Conservation (phyloP, 345 rosid species). For the Excoecaria cochinchinensis region DNA sequence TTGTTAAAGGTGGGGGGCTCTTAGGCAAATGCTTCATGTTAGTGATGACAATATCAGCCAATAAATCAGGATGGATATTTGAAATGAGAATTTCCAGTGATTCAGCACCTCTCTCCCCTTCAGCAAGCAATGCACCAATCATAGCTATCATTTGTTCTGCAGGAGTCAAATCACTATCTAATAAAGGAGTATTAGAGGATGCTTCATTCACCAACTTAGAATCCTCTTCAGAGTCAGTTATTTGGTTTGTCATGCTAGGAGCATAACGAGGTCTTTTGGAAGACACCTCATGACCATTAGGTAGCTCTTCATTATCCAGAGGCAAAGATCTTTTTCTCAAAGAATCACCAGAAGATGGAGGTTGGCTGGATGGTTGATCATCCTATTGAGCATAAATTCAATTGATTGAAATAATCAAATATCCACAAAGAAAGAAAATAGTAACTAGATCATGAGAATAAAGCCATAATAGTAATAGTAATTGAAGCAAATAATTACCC, state of each 20-base stretch:
- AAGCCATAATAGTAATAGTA: not conserved
- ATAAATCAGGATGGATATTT: slow-evolving; percentile 90
- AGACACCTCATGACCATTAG: slow-evolving; percentile 54
- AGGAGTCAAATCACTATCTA: slow-evolving; percentile 71
- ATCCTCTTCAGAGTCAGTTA: slow-evolving; percentile 51
- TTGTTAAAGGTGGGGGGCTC: slow-evolving; percentile 56
- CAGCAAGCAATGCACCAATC: slow-evolving; percentile 99
- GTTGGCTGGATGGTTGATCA: slow-evolving; percentile 63
- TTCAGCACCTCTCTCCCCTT: slow-evolving; percentile 98
- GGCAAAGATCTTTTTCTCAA: slow-evolving; percentile 67
- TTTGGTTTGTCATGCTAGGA: slow-evolving; percentile 41
- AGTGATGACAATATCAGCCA: slow-evolving; percentile 93
- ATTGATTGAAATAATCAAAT: slow-evolving; percentile 1
- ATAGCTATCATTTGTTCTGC: slow-evolving; percentile 96
- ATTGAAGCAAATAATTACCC: slow-evolving; percentile 45
- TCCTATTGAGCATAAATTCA: slow-evolving; percentile 47
- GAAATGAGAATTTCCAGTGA: slow-evolving; percentile 91
- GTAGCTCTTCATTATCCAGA: slow-evolving; percentile 56
- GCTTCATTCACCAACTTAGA: slow-evolving; percentile 54
- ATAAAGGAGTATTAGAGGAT: slow-evolving; percentile 42
- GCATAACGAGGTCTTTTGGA: slow-evolving; percentile 61
- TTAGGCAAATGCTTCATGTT: slow-evolving; percentile 95
- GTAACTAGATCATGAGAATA: slow-evolving; percentile 1
- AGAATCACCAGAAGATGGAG: slow-evolving; percentile 49
- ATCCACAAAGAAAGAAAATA: not conserved